Percentiles rank a stretch among this genome's conserved stretches.
phyloP scores from a whole-genome alignment of 2,329 filamentous ascomycete genomes.

The Ascochyta clinopodiicola region DNA sequence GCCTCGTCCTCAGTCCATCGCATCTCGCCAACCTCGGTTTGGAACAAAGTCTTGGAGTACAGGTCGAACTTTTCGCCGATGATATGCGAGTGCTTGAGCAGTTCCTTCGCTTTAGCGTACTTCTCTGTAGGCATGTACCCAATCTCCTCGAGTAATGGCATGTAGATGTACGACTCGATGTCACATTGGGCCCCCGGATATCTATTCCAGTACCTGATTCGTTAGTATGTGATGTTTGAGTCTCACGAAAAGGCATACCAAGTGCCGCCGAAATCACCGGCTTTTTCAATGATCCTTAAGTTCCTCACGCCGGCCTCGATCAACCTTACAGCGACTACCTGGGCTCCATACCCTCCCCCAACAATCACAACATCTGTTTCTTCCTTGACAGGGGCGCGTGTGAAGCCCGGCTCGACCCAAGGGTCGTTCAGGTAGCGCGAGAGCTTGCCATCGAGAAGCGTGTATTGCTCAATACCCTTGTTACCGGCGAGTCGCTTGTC shows the following conservation, averaged over 20 bases:
- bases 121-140: constrained; percentile 62
- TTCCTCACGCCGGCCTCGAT: constrained; percentile 50
- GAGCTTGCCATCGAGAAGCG: constrained; percentile 33
- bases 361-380: constrained; percentile 46
- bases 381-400: constrained; percentile 36
- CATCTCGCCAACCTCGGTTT: constrained; percentile 52
- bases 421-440: constrained; percentile 36
- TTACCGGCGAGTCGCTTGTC: constrained; percentile 36
- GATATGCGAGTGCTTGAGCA: constrained; percentile 55
- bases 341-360: constrained; percentile 55
- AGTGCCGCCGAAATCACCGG: constrained; percentile 57
- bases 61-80: constrained; percentile 56
- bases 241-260: constrained; percentile 35
- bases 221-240: background rate
- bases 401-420: constrained; percentile 35
- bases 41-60: constrained; percentile 54
- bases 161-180: constrained; percentile 41
- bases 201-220: constrained; percentile 52
- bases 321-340: constrained; percentile 51
- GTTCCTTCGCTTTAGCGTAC: constrained; percentile 55
- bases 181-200: constrained; percentile 38
- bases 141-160: constrained; percentile 36
- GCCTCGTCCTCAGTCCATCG: constrained; percentile 57
- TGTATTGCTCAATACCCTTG: constrained; percentile 40
- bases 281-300: constrained; percentile 54